Percentiles rank a stretch among this genome's conserved stretches.
Evolutionary conservation across 257 asterid genomes (phyloP).

Genomic region (Avicennia marina): DNA sequence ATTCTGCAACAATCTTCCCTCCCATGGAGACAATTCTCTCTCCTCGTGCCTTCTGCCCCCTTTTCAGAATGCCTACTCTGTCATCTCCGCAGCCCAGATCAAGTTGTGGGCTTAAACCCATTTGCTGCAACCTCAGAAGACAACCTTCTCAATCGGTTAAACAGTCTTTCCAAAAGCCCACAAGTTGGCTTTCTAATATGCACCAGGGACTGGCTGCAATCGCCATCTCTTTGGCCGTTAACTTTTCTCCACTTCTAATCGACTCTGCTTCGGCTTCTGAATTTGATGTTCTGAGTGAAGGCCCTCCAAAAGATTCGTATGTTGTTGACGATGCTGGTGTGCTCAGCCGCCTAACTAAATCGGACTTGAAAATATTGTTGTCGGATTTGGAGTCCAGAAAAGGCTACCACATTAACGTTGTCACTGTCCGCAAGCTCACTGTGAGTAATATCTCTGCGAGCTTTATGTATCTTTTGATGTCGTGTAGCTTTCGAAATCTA

Average conservation of each 20-base stretch:
- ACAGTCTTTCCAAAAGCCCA: conserved; percentile 34
- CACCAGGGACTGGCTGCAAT: conserved; percentile 81
- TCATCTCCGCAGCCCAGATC: conserved; percentile 37
- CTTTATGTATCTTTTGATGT: neutral
- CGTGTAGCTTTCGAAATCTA: neutral
- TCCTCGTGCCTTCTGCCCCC: conserved; percentile 60
- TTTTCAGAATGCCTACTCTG: conserved; percentile 37
- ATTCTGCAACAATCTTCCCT: neutral
- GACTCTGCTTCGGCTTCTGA: conserved; percentile 78
- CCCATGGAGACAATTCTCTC: conserved; percentile 85
- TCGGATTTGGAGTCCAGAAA: conserved; percentile 89
- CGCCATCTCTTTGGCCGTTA: conserved; percentile 82
- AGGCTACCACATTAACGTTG: conserved; percentile 78
- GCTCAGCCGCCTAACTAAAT: conserved; percentile 79
- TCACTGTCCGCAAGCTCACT: conserved; percentile 95
- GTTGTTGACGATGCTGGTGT: conserved; percentile 95
- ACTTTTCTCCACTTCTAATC: conserved; percentile 51
- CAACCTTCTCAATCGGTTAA: conserved; percentile 27
- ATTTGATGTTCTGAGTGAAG: conserved; percentile 75
- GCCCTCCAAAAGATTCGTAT: conserved; percentile 72
- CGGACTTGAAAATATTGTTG: conserved; percentile 78
- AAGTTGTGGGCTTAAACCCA: conserved; percentile 38
- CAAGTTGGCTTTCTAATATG: conserved; percentile 60
- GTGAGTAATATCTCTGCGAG: conserved; percentile 32
- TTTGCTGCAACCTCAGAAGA: conserved; percentile 45